Percentiles rank a stretch among this genome's conserved stretches.
phyloP scores from a whole-genome alignment of 305 asterid genomes.

The Solanum hybrid region DNA sequence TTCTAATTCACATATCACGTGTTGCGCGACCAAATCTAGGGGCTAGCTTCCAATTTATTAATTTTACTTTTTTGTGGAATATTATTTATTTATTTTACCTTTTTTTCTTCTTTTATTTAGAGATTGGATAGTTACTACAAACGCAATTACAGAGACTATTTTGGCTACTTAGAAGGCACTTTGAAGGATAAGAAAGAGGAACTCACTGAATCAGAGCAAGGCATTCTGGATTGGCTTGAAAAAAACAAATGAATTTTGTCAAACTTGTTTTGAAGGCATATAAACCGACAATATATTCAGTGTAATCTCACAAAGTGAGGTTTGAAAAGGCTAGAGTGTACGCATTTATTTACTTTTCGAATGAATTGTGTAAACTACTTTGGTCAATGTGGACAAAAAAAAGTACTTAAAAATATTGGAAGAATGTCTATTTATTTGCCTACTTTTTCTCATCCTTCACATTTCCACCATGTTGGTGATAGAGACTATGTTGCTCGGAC shows the following conservation, averaged over 20 bases:
- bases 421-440: neutral
- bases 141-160: slow-evolving; percentile 77
- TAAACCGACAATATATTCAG: neutral
- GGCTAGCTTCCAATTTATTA: neutral
- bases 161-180: slow-evolving; percentile 55
- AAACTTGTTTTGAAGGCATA: neutral
- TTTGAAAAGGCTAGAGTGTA: neutral
- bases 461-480: neutral
- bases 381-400: neutral
- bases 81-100: neutral
- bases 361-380: neutral
- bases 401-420: neutral
- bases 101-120: slow-evolving; percentile 16
- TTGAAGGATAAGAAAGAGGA: slow-evolving; percentile 54
- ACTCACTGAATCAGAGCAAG: slow-evolving; percentile 65
- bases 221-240: slow-evolving; percentile 83
- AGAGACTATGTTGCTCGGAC: neutral
- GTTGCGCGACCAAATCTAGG: neutral
- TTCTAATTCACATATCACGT: neutral
- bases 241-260: slow-evolving; percentile 31
- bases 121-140: slow-evolving; percentile 71
- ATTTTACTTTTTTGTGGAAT: neutral
- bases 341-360: too few species aligned
- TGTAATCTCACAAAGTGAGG: too few species aligned
- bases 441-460: neutral